Evolutionary conservation across 352 stramenopile species (phyloP).

Genomic region (Pythium sukuiense): DNA sequence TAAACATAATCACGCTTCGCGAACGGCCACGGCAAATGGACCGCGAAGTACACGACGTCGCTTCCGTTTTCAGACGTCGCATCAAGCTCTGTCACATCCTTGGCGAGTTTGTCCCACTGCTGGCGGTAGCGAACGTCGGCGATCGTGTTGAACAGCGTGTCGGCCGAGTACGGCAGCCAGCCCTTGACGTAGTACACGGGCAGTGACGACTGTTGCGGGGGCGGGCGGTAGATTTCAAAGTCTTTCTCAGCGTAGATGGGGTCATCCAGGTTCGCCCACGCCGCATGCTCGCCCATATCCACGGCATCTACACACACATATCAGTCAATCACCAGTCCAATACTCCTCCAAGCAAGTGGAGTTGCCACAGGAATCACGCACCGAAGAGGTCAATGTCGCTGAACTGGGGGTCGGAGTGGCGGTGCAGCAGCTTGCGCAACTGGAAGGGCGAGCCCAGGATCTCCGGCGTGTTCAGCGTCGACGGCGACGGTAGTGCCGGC

Average conservation of each 20-base stretch:
- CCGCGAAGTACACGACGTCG: slow-evolving; percentile 66
- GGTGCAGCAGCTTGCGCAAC: no score
- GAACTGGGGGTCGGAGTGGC: slow-evolving; percentile 54
- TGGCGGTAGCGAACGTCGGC: slow-evolving; percentile 60
- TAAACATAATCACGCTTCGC: slow-evolving; percentile 82
- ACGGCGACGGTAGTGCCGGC: slow-evolving; percentile 12
- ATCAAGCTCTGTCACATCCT: slow-evolving; percentile 51
- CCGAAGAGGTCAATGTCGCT: slow-evolving; percentile 30
- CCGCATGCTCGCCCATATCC: slow-evolving; percentile 65
- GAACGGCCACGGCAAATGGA: slow-evolving; percentile 67
- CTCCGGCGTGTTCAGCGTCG: slow-evolving; percentile 10
- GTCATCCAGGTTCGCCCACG: slow-evolving; percentile 62
- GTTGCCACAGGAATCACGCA: slow-evolving; percentile 11
- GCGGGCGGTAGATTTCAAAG: slow-evolving; percentile 67
- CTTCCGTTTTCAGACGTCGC: slow-evolving; percentile 31
- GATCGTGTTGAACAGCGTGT: slow-evolving; percentile 69
- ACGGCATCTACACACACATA: slow-evolving; percentile 43
- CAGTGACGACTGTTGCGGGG: slow-evolving; percentile 49
- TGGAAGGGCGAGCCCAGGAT: slow-evolving; percentile 17
- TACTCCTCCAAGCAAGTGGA: neutral
- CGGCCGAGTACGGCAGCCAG: slow-evolving; percentile 66
- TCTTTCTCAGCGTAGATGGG: slow-evolving; percentile 75
- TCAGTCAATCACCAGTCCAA: neutral
- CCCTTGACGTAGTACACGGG: slow-evolving; percentile 74
- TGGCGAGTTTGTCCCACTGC: slow-evolving; percentile 54